Base-by-base conservation (phyloP, 1,284 basidiomycete genomes). In the Prillingera fragicola region DNA sequence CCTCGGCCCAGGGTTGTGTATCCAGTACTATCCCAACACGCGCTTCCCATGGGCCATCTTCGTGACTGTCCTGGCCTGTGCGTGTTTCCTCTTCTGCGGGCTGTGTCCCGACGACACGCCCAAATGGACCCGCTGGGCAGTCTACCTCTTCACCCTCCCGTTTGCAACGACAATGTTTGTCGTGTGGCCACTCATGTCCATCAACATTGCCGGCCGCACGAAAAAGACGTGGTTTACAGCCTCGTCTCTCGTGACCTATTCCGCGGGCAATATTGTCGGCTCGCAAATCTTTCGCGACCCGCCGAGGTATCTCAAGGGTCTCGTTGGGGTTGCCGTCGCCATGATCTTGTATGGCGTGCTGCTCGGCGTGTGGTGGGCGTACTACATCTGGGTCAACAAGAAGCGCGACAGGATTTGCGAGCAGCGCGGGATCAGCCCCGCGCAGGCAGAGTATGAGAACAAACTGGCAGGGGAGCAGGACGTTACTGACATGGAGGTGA, bases 141-240 rank as follows among this genome's bases (percentile, higher is more conserved):
- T 43, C 25, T 47, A 39, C 32, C 17, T 25, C 6, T 33, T 41
- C 31, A 15, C 17, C 24, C 19, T 43, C 18, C 43, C 39, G 19
- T 46, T 37, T 24, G 32, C 33, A 18, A 46, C 41, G 25, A 48
- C 40, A 43, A 42, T 46, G 47, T 54, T 45, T 33, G 51, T 27
- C 42, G 52, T 40, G 31, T 55, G 38, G 50, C 50, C 49, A n/a
- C 41, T 44, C 41, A 55, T 50, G 38, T 59, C 21, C 50, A 59
- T 52, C 48, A 62, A 43, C 28, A 27, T 40, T 53, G 38, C 59
- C 48, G 18, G 44, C 41, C 33, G 55, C 40, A 51, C 49, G 36
- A 51, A 51, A 41, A 45, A 46, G 35, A 51, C 41, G 1, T 36
- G 25, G 32, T 18, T 33, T 29, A 25, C n/a, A 21, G 28, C 27